Evolutionary conservation across 2,329 filamentous ascomycete genomes (phyloP).

Genomic region (Sclerotiophoma versabilis): DNA sequence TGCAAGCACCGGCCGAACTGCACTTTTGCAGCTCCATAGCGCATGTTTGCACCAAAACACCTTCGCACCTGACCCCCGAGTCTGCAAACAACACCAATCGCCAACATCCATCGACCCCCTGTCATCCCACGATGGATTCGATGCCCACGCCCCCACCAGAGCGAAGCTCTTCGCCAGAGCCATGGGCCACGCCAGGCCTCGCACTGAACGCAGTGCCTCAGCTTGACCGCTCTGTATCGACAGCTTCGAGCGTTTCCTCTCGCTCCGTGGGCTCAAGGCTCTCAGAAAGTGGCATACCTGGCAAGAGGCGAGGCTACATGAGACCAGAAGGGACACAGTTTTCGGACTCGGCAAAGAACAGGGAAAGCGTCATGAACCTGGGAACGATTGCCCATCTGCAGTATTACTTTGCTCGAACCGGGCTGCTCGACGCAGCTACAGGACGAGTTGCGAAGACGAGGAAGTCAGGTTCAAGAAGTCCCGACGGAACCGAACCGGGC

Average conservation of each 20-base stretch:
- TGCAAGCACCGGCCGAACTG: constrained; percentile 17
- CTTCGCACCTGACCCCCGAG: constrained; percentile 13
- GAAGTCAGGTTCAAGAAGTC: constrained; percentile 51
- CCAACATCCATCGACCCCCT: constrained; percentile 17
- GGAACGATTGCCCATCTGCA: constrained; percentile 97
- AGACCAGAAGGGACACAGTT: constrained; percentile 88
- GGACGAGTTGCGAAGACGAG: constrained; percentile 79
- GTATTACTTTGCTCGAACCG: constrained; percentile 97
- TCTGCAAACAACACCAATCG: constrained; percentile 19
- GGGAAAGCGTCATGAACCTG: constrained; percentile 94
- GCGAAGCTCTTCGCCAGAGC: constrained; percentile 64
- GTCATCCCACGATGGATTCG: constrained; percentile 37
- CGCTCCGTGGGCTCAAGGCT: constrained; percentile 68
- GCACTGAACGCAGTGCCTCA: constrained; percentile 66
- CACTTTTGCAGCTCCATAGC: constrained; percentile 15
- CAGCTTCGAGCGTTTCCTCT: constrained; percentile 62
- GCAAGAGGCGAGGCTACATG: constrained; percentile 79
- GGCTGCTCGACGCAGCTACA: constrained; percentile 90
- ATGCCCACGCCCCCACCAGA: constrained; percentile 53
- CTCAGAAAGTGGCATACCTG: constrained; percentile 53
- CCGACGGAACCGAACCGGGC: constrained; percentile 42
- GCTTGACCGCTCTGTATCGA: constrained; percentile 70
- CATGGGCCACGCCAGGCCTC: constrained; percentile 67
- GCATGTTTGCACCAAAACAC: constrained; percentile 9
- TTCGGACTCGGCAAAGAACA: constrained; percentile 84